Base-by-base conservation (phyloP, 352 stramenopile genomes). In the Elongisporangium prolatum region DNA sequence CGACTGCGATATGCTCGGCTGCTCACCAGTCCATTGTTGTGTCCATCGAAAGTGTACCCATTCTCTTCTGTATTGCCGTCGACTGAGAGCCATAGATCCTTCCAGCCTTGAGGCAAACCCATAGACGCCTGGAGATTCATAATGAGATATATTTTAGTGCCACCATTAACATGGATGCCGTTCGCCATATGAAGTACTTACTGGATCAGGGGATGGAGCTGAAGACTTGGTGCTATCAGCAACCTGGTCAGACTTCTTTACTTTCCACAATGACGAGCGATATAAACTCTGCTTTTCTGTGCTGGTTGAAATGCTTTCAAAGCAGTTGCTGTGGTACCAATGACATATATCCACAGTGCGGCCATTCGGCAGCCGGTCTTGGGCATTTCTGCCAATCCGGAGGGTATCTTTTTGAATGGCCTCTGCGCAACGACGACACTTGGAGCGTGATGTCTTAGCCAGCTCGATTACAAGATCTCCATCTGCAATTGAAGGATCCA, bases 11-110 rank as follows among this genome's bases (percentile, higher is more conserved):
- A 89, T 3, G 77, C 67, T 37, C 63, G 69, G 63, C 77, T 89
- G 37, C 67, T 66, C 52, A 93, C 81, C 54, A 91, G 55, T 0
- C 55, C 62, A 50, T 93, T 93, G 7, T 58, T 62, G 34, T 73
- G 72, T 18, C 79, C 83, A 48, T 93, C 83, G 52, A 87, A 93
- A 20, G 83, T 93, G 63, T 72, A 81, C 0, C 83, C 83, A 18
- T 93, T 93, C 48, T 85, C 71, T 55, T 93, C 80, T 2, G 83
- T 87, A 40, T 91, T 88, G 20, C 78, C 80, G 8, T 61, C 57
- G 11, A 91, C 72, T 0, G 64, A 74, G 34, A 93, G 59, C 83
- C 83, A 93, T 4, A 89, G 71, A 48, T 93, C 83, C 17, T 68
- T 86, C 83, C 83, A 93, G 0, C 69, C 66, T 5, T 58, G 48